Percentiles rank a stretch among this genome's conserved stretches.
Conservation (phyloP, 768 basidiomycete genomes). For the Trametes cinnabarina region DNA sequence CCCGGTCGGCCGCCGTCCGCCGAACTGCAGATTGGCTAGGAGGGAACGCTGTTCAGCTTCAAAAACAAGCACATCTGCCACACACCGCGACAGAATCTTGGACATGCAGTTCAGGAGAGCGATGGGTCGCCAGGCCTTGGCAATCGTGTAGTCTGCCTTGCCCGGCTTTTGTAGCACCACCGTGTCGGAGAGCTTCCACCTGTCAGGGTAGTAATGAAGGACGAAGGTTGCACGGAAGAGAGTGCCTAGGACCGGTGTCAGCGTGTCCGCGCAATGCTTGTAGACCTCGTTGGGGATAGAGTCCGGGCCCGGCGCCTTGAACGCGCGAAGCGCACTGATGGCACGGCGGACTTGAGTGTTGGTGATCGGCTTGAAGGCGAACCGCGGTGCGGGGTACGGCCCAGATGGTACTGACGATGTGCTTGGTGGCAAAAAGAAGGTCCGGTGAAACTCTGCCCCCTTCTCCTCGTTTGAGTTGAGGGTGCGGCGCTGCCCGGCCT, state of each 20-base stretch:
- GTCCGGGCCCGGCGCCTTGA: slow-evolving; percentile 35
- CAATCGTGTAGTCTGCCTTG: slow-evolving; percentile 31
- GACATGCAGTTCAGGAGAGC: slow-evolving; percentile 31
- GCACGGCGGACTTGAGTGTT: slow-evolving; percentile 26
- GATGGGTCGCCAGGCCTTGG: slow-evolving; percentile 40
- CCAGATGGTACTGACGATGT: not conserved
- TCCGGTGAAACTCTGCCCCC: slow-evolving; percentile 17
- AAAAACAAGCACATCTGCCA: slow-evolving; percentile 10
- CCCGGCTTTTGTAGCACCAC: slow-evolving; percentile 38
- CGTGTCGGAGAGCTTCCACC: slow-evolving; percentile 30
- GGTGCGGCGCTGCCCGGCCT: not conserved
- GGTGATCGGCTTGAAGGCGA: slow-evolving; percentile 22
- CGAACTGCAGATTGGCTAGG: slow-evolving; percentile 24
- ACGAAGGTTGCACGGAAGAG: slow-evolving; percentile 33
- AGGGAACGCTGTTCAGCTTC: slow-evolving; percentile 11
- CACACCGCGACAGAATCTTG: slow-evolving; percentile 24
- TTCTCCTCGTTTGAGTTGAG: slow-evolving; percentile 15
- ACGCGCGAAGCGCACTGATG: slow-evolving; percentile 30
- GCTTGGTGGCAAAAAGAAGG: slow-evolving; percentile 31
- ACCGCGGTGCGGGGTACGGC: slow-evolving; percentile 29
- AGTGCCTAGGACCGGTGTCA: slow-evolving; percentile 26
- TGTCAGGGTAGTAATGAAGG: slow-evolving; percentile 17
- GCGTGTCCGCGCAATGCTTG: slow-evolving; percentile 23
- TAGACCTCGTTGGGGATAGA: slow-evolving; percentile 35
- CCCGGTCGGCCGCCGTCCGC: too few relatives aligned